Percentiles rank a stretch among this genome's conserved stretches.
Conservation (phyloP, 768 basidiomycete genomes). For the Collybia sordida region DNA sequence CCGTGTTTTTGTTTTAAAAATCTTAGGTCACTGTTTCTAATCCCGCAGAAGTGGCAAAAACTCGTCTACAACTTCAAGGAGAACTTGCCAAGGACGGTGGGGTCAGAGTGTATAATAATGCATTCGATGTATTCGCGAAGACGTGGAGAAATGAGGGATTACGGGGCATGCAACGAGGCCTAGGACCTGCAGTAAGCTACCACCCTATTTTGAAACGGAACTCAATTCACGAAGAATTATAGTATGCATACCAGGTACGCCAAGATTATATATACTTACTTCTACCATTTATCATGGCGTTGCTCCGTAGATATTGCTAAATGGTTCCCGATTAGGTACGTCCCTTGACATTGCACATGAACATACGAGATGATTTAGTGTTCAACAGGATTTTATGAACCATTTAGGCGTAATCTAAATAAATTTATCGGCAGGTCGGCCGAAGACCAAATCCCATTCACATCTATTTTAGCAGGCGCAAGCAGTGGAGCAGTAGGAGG, state of each 20-base stretch:
- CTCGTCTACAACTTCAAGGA: constrained; percentile 93
- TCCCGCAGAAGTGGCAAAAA: constrained; percentile 87
- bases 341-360: constrained; percentile 2
- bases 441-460: constrained; percentile 67
- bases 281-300: constrained; percentile 6
- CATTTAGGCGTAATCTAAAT: constrained; percentile 76
- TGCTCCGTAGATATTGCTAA: constrained; percentile 74
- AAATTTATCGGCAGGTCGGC: constrained; percentile 59
- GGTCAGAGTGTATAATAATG: constrained; percentile 82
- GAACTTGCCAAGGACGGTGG: constrained; percentile 80
- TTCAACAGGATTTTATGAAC: constrained; percentile 90
- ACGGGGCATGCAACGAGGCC: constrained; percentile 89
- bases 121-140: constrained; percentile 82
- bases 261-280: constrained; percentile 3
- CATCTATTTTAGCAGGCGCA: constrained; percentile 86
- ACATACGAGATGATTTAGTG: neutral
- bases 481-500: constrained; percentile 90
- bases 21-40: constrained; percentile 77
- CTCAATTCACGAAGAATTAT: constrained; percentile 16
- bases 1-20: constrained; percentile 12
- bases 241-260: constrained; percentile 92
- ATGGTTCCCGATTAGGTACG: constrained; percentile 85
- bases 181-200: constrained; percentile 77
- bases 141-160: constrained; percentile 91
- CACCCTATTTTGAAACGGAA: neutral